phyloP scores from a whole-genome alignment of 768 basidiomycete genomes.

The Boletus barrowsii region DNA sequence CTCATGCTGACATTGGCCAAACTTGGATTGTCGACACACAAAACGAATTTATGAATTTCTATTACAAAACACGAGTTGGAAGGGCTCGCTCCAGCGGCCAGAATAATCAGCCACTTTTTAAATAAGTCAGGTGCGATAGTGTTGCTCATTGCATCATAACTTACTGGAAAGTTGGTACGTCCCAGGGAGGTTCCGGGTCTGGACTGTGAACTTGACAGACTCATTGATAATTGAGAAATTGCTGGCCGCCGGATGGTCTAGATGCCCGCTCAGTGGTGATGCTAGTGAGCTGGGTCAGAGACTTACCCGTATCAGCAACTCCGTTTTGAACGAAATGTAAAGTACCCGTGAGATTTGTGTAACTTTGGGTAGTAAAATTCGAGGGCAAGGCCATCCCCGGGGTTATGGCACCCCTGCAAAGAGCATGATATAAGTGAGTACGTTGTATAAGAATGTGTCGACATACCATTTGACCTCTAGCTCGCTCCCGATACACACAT shows the following conservation, averaged over 20 bases:
- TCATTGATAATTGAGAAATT: conserved; percentile 10
- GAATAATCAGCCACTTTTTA: conserved; percentile 34
- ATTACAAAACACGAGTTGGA: too few species aligned
- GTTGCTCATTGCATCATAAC: background rate
- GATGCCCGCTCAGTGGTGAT: conserved; percentile 2
- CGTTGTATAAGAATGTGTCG: too few species aligned
- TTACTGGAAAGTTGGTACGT: conserved; percentile 35
- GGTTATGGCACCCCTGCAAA: conserved; percentile 13
- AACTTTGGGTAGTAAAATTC: too few species aligned
- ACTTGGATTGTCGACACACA: too few species aligned
- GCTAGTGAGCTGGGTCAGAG: background rate
- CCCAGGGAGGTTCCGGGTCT: conserved; percentile 2
- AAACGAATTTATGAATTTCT: too few species aligned
- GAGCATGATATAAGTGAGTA: background rate
- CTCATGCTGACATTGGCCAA: too few species aligned
- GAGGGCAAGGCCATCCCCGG: too few species aligned
- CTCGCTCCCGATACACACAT: too few species aligned
- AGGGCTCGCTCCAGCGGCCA: conserved; percentile 22
- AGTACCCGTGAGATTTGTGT: background rate
- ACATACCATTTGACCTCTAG: conserved; percentile 23
- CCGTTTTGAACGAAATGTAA: conserved; percentile 19
- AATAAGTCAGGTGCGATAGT: background rate
- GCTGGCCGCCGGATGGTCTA: conserved; percentile 24
- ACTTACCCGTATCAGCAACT: conserved; percentile 25
- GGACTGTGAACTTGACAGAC: too few species aligned